Evolutionary conservation across 2,329 filamentous ascomycete species (phyloP), one percentile per base, ranked within the genome.

Genomic region (Colletotrichum gigasporum): DNA sequence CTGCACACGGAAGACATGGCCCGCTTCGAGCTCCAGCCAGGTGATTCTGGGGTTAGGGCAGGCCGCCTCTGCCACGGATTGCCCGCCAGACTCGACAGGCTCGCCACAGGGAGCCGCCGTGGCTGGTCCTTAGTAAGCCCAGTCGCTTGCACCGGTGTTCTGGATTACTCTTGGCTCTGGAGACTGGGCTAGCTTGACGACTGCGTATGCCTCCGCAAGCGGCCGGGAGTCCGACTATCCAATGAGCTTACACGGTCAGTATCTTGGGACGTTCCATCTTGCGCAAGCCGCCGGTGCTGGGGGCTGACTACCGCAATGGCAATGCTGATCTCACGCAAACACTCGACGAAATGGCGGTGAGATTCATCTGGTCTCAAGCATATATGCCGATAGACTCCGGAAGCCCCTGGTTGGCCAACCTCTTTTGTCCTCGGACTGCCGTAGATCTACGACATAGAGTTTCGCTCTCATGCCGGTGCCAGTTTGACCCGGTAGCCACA

Each of bases 361-460:
- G 61, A 50, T 53, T 52, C 41, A 16, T 60, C 48, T 52, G 39
- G 45, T 45, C 34, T 44, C 35, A 7, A 26, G 7, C 9, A 24
- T 35, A 28, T 24, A 14, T 41, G 14, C 20, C 26, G n/a, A 16
- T 45, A 39, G n/a, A 20, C 30, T 10, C 28, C 26, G 16, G 5
- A 35, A 16, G 12, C 30, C 8, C 54, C 22, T 20, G n/a, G 37
- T 39, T 20, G 14, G 54, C 30, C 45, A 45, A 42, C 16, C 28
- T 44, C 9, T 42, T 16, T 28, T 18, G 44, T 22, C 30, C 45
- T 14, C 53, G n/a, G 53, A 50, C 60, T 26, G 22, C 32, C 3
- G 24, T 42, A 35, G 61, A 64, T 64, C 47, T 53, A 53, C 47
- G 14, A 60, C 47, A 64, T 64, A 24, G 20, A 54, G 55, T 64